phyloP scores from a whole-genome alignment of 2,329 filamentous ascomycete genomes.

The Didymella arachidicola region DNA sequence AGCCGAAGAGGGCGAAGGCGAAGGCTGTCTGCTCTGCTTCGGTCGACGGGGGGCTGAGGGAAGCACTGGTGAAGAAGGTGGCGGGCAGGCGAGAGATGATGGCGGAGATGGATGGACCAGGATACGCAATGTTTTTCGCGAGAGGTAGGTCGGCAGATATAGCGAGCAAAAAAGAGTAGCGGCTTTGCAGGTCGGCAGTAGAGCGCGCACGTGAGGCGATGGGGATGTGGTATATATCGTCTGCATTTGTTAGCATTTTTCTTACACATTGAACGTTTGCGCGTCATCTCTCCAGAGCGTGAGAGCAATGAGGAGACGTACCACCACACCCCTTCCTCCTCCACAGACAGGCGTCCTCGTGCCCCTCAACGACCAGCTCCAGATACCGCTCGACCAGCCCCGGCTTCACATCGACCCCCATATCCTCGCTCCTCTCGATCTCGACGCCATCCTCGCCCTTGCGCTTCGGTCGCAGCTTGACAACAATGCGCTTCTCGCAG shows the following conservation, averaged over 20 bases:
- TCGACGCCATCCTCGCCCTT: conserved; percentile 52
- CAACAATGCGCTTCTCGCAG: conserved; percentile 83
- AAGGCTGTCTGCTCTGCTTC: conserved; percentile 39
- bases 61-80: conserved; percentile 31
- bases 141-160: conserved; percentile 46
- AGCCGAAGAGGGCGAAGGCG: conserved; percentile 55
- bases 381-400: conserved; percentile 79
- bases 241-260: conserved; percentile 46
- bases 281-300: too few species aligned
- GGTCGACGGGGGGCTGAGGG: conserved; percentile 25
- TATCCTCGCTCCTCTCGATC: conserved; percentile 62
- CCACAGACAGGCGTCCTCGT: conserved; percentile 87
- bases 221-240: conserved; percentile 69
- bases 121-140: conserved; percentile 44
- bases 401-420: conserved; percentile 59
- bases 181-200: conserved; percentile 47
- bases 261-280: too few species aligned
- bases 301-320: conserved; percentile 48
- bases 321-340: conserved; percentile 85
- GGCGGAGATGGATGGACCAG: conserved; percentile 36
- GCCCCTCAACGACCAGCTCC: conserved; percentile 75
- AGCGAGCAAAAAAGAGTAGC: conserved; percentile 51
- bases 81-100: conserved; percentile 38
- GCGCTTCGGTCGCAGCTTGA: conserved; percentile 70
- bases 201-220: conserved; percentile 51